Conservation (phyloP, 2,329 filamentous ascomycete genomes). For the Penicillium sp. region DNA sequence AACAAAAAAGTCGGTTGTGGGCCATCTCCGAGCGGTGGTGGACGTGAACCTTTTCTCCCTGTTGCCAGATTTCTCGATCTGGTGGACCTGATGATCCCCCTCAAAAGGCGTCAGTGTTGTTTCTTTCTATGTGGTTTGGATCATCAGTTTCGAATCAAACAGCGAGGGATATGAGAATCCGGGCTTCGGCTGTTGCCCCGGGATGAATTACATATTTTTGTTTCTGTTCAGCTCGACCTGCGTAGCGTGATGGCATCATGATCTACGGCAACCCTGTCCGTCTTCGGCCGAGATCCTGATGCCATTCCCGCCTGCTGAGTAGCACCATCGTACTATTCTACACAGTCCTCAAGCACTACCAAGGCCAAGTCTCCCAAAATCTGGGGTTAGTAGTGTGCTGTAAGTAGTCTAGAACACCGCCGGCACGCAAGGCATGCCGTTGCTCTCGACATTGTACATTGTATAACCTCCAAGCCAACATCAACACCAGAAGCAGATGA, state of each 20-base stretch:
- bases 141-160: slow-evolving; percentile 22
- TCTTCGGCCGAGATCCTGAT: too few species aligned
- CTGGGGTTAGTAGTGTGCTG: not conserved
- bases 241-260: too few species aligned
- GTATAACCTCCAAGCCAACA: too few species aligned
- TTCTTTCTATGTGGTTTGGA: slow-evolving; percentile 23
- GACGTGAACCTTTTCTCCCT: not conserved
- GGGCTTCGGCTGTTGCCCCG: slow-evolving; percentile 26
- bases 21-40: slow-evolving; percentile 7
- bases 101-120: slow-evolving; percentile 26
- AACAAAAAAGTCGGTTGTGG: slow-evolving; percentile 9
- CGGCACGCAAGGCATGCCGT: too few species aligned
- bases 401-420: too few species aligned
- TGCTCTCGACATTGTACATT: too few species aligned
- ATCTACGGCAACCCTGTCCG: too few species aligned
- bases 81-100: slow-evolving; percentile 17
- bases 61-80: not conserved
- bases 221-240: slow-evolving; percentile 26
- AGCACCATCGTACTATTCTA: too few species aligned
- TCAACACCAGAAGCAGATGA: too few species aligned
- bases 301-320: too few species aligned
- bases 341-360: too few species aligned
- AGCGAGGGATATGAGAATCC: slow-evolving; percentile 27
- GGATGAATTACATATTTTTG: slow-evolving; percentile 28
- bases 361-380: too few species aligned